Evolutionary conservation across 306 rosid species (phyloP), one percentile per base, ranked within the genome.

Genomic region (Chamaecrista fasciculata): DNA sequence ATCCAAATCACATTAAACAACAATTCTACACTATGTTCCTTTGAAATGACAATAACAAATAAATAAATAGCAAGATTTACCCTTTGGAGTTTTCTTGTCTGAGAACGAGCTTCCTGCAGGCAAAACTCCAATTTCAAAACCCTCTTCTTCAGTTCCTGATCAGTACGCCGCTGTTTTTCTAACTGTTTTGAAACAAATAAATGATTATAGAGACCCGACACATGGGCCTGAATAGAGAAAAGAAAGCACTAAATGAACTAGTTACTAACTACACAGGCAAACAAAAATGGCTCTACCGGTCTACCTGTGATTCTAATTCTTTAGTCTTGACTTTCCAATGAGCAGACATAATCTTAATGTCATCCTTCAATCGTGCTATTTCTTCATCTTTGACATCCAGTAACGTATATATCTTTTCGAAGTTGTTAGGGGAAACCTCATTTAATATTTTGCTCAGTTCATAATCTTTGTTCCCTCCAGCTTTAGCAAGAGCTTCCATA

Each of bases 121-220:
- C 99, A 95, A 63, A 95, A 95, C 55, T 95, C 96, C 84, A 91
- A 71, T 81, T 86, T 95, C 79, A 95, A 80, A 31, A 91, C 93
- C 80, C 82, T 89, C 90, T 95, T 95, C 79, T 89, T 95, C 72
- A 95, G 85, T 72, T 95, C 99, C 66, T 95, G 99, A 80, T 91
- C 96, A 62, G 79, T 80, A 40, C 93, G 86, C 24, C 97, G 80
- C 62, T 89, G 99, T 83, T 87, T 95, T 86, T 95, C 97, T 72
- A 95, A 81, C 97, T 91, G 89, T 55, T 59, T 39, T 14, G 66
- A 47, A 85, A 84, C 20, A 60, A 2, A 75, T 48, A 60, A 21
- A 76, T 29, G 50, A 36, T 46, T 51, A 67, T 72, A 62, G 73
- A 80, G 52, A 28, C 62, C 58, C 31, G 12, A 78, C 47, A n/a